A percentile compares a stretch with the other conserved stretches of the same genome.
phyloP scores from a whole-genome alignment of 139 green algal genomes.

The Micromonas commoda region DNA sequence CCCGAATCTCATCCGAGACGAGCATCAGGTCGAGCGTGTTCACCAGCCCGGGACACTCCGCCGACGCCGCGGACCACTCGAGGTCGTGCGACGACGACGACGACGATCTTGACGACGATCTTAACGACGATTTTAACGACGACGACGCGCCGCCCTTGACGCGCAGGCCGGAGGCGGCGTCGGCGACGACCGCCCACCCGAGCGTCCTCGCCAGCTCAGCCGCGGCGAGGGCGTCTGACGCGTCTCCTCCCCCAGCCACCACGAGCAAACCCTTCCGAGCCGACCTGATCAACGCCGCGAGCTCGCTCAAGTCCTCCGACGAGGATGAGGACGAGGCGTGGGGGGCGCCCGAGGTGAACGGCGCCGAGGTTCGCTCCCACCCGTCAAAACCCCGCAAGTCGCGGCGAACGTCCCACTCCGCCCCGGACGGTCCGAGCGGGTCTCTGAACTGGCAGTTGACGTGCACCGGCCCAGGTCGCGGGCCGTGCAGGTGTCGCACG shows the following conservation, averaged over 20 bases:
- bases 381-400: conserved; percentile 52
- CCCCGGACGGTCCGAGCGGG: conserved; percentile 66
- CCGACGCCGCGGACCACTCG: conserved; percentile 32
- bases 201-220: conserved; percentile 44
- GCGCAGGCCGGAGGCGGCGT: conserved; percentile 46
- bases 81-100: conserved; percentile 50
- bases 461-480: conserved; percentile 78
- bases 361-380: conserved; percentile 42
- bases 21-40: background rate
- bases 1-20: background rate
- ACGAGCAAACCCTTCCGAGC: conserved; percentile 64
- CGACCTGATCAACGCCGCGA: background rate
- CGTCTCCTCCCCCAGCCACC: conserved; percentile 54
- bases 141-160: conserved; percentile 28
- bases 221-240: conserved; percentile 53
- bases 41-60: background rate
- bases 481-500: conserved; percentile 32
- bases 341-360: background rate
- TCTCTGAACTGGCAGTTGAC: conserved; percentile 91
- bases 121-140: background rate
- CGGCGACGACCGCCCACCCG: conserved; percentile 77
- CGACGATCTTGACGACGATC: conserved; percentile 39
- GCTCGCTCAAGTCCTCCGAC: too few relatives aligned
- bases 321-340: background rate
- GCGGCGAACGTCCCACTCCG: conserved; percentile 33